Percentiles rank a stretch among this genome's conserved stretches.
These are phyloP conservation scores for Rhizoctonia solani DNA, from an alignment of 1,284 basidiomycete species.

Conservation along the genomic window DNA sequence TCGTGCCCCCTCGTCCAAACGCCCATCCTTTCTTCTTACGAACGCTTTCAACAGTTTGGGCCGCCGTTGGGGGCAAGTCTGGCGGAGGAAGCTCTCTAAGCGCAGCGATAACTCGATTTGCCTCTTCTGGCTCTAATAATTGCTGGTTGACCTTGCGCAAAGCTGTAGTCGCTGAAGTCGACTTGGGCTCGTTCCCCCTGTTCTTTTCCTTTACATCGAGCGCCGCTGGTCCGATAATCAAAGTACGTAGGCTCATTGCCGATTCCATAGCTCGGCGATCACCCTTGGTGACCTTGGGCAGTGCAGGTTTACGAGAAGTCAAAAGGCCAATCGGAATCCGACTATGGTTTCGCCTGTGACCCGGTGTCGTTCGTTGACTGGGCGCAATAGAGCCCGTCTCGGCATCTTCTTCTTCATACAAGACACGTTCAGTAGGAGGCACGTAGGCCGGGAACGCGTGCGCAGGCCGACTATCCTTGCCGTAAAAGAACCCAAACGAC, in stretches of 20 bases:
- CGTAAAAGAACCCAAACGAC: conserved; percentile 47
- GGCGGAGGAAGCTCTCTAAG: conserved; percentile 58
- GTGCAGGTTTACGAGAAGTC: conserved; percentile 9
- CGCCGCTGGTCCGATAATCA: conserved; percentile 64
- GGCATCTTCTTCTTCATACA: conserved; percentile 16
- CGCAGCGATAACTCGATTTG: conserved; percentile 69
- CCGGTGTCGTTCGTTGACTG: not conserved
- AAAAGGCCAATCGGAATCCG: conserved; percentile 10
- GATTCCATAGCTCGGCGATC: conserved; percentile 66
- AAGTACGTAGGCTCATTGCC: conserved; percentile 62
- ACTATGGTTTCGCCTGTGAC: not conserved
- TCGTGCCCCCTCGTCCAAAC: conserved; percentile 12
- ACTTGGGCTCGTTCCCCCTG: conserved; percentile 49
- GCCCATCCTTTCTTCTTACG: conserved; percentile 19
- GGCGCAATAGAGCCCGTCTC: not conserved
- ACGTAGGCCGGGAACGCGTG: conserved; percentile 43
- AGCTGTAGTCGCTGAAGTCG: conserved; percentile 46
- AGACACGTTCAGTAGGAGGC: conserved; percentile 12
- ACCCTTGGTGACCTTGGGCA: conserved; percentile 42
- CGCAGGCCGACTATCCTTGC: conserved; percentile 47
- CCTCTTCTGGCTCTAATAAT: conserved; percentile 65
- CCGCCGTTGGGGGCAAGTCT: conserved; percentile 41
- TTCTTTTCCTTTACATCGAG: conserved; percentile 44
- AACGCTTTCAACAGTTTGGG: conserved; percentile 23
- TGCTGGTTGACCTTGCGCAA: conserved; percentile 70